Conservation (phyloP, 352 stramenopile species). For the Phytophthora podocarpi region DNA sequence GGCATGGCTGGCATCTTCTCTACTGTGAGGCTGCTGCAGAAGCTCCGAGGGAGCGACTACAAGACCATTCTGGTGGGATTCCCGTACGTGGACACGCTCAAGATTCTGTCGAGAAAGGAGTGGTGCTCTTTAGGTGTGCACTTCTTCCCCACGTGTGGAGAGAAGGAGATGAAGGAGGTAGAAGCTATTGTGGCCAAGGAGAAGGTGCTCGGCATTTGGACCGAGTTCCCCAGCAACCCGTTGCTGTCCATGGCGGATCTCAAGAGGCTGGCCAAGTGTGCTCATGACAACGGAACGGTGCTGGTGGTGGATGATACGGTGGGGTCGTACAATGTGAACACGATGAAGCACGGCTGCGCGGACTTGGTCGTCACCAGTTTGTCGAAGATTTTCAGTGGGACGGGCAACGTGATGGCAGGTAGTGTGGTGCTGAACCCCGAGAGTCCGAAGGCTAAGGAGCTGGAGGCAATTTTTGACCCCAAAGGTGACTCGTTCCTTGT, state of each 20-base stretch:
- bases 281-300: constrained; percentile 84
- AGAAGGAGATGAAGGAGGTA: constrained; percentile 59
- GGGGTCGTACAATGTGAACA: constrained; percentile 91
- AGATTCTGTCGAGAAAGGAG: constrained; percentile 89
- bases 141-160: constrained; percentile 89
- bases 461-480: constrained; percentile 41
- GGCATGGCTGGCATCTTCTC: constrained; percentile 91
- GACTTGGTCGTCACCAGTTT: constrained; percentile 93
- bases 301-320: constrained; percentile 93
- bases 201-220: constrained; percentile 89
- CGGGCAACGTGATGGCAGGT: constrained; percentile 91
- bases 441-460: constrained; percentile 47
- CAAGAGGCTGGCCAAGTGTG: constrained; percentile 75
- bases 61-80: constrained; percentile 93
- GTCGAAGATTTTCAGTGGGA: constrained; percentile 94
- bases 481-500: constrained; percentile 63
- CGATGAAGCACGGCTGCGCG: constrained; percentile 72
- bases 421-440: constrained; percentile 89
- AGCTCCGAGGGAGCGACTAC: constrained; percentile 34
- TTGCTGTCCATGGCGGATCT: constrained; percentile 89
- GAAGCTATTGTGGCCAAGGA: constrained; percentile 74
- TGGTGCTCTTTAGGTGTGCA: constrained; percentile 85
- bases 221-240: constrained; percentile 94
- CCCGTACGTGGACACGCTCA: constrained; percentile 94
- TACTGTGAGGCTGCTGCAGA: constrained; percentile 71